A percentile compares a stretch with the other conserved stretches of the same genome.
Conservation (phyloP, 345 rosid genomes). For the Schrenkiella parvula region DNA sequence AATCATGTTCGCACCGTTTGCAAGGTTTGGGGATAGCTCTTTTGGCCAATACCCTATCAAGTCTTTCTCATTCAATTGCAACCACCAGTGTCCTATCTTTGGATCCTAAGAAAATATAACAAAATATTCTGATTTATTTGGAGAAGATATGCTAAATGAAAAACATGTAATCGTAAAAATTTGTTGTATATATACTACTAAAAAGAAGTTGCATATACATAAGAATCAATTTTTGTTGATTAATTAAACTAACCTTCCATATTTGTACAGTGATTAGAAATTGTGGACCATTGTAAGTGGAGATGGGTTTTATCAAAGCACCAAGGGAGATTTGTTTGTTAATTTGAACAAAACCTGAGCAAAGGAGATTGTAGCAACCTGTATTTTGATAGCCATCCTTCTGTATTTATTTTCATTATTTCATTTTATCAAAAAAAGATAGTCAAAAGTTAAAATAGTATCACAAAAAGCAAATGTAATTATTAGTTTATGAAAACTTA, state of each 20-base stretch:
- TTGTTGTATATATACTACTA: no score
- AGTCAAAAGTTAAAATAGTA: no score
- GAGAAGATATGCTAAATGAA: no score
- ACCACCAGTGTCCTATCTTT: background rate
- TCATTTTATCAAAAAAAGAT: background rate
- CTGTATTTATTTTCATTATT: constrained; percentile 19
- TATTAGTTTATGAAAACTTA: background rate
- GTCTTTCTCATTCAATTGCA: background rate
- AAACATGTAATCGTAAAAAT: no score
- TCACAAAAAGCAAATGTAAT: constrained; percentile 36
- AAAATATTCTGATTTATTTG: background rate
- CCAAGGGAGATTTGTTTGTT: constrained; percentile 57
- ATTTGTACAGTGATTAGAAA: background rate
- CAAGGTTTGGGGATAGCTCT: background rate
- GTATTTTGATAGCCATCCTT: constrained; percentile 59
- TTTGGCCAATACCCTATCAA: background rate
- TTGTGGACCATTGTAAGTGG: background rate
- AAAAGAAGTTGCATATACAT: no score
- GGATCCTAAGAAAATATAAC: background rate
- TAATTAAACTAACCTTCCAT: background rate
- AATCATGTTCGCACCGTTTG: background rate
- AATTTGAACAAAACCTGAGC: constrained; percentile 60
- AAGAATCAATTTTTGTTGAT: no score
- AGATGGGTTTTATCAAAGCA: constrained; percentile 1
- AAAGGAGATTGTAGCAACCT: constrained; percentile 61